These are phyloP conservation scores for Harringtonia aguacate DNA, from an alignment of 2,329 filamentous ascomycete genomes.

Conservation along the genomic window DNA sequence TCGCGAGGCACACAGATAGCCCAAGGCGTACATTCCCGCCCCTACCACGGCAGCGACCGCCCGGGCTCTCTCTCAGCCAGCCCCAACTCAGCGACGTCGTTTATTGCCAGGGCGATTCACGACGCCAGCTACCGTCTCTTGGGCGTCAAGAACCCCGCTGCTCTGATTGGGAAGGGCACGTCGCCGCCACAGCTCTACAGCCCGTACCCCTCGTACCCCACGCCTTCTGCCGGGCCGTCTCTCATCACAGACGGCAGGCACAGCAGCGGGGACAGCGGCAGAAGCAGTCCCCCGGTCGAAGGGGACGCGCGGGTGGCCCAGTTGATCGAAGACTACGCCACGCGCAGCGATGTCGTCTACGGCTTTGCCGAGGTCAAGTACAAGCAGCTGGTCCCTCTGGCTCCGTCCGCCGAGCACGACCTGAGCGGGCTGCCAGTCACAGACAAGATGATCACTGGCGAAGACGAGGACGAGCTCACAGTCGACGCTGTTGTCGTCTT, in stretches of 20 bases:
- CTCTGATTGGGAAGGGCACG: conserved; percentile 47
- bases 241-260: conserved; percentile 12
- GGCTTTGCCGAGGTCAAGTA: conserved; percentile 98
- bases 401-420: conserved; percentile 65
- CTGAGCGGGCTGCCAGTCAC: conserved; percentile 47
- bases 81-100: conserved; percentile 67
- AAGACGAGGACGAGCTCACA: conserved; percentile 71
- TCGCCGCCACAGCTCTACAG: conserved; percentile 69
- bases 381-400: conserved; percentile 84
- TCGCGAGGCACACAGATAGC: conserved; percentile 68
- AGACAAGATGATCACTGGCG: conserved; percentile 37
- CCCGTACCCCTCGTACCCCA: conserved; percentile 77
- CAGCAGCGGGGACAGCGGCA: conserved; percentile 20
- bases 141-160: conserved; percentile 58
- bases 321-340: conserved; percentile 82
- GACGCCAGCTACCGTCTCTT: conserved; percentile 74
- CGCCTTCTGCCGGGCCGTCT: conserved; percentile 27
- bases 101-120: conserved; percentile 89
- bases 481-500: conserved; percentile 75
- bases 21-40: conserved; percentile 46
- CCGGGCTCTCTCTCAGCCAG: conserved; percentile 66
- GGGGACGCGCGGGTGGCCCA: conserved; percentile 73
- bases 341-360: conserved; percentile 89
- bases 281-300: conserved; percentile 37
- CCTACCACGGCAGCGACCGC: conserved; percentile 54